Evolutionary conservation across 2,329 filamentous ascomycete genomes (phyloP).

Genomic region (Scopulariopsis brevicaulis): DNA sequence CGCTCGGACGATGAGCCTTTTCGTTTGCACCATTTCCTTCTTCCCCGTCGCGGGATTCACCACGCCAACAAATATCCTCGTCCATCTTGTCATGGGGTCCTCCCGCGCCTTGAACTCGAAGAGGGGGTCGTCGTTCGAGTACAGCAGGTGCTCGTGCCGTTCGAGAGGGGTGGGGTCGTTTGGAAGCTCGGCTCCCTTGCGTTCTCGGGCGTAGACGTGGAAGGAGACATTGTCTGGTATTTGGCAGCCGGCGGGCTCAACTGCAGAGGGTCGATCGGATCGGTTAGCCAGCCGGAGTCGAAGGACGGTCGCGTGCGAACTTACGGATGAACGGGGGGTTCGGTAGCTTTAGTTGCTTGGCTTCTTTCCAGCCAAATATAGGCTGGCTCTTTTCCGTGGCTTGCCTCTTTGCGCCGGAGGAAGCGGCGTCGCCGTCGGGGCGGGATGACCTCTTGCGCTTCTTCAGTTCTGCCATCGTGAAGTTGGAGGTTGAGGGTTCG

Average conservation of each 20-base stretch:
- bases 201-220: conserved; percentile 2
- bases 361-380: conserved; percentile 1
- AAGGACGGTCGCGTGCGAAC: not conserved
- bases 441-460: conserved; percentile 3
- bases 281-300: not conserved
- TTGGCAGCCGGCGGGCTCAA: conserved; percentile 5
- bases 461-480: conserved; percentile 1
- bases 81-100: conserved; percentile 17
- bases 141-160: conserved; percentile 37
- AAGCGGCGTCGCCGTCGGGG: not conserved
- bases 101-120: conserved; percentile 45
- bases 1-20: conserved; percentile 52
- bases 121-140: conserved; percentile 43
- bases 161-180: conserved; percentile 2
- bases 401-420: not conserved
- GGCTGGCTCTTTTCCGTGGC: not conserved
- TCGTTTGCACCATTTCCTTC: conserved; percentile 49
- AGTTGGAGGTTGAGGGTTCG: not conserved
- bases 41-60: conserved; percentile 49
- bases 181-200: not conserved
- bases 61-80: conserved; percentile 55
- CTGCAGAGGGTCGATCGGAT: not conserved
- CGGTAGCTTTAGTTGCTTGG: not conserved
- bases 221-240: conserved; percentile 3
- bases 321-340: conserved; percentile 4